Conservation (phyloP, 192 early-diverging fungal species). For the Jimgerdemannia lactiflua region DNA sequence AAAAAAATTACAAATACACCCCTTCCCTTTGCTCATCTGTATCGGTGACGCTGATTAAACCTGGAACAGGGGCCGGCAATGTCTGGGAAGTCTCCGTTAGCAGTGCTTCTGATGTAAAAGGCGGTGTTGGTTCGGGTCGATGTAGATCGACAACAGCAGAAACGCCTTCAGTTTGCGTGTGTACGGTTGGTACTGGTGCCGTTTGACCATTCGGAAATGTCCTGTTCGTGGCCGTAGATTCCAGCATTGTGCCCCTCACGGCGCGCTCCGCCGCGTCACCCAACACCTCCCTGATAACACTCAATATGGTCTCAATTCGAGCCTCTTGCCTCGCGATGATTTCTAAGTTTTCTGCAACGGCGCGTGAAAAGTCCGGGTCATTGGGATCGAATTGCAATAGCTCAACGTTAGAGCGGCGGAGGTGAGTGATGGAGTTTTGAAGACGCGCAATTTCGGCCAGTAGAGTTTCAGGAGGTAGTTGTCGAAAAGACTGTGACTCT, state of each 20-base stretch:
- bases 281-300: constrained; percentile 22
- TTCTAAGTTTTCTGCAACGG: constrained; percentile 31
- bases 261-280: constrained; percentile 18
- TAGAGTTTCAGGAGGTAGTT: constrained; percentile 25
- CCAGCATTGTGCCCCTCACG: neutral
- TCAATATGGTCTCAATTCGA: constrained; percentile 20
- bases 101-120: neutral
- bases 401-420: constrained; percentile 35
- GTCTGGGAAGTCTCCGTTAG: neutral
- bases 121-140: neutral
- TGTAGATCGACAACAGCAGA: neutral
- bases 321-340: constrained; percentile 28
- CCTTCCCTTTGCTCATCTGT: neutral
- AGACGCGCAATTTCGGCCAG: constrained; percentile 31
- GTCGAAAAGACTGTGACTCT: neutral
- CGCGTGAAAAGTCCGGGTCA: constrained; percentile 31
- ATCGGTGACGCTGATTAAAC: neutral
- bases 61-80: neutral
- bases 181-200: neutral
- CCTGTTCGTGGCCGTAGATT: neutral
- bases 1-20: neutral
- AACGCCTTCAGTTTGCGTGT: neutral
- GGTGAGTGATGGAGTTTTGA: constrained; percentile 38
- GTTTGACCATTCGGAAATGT: neutral
- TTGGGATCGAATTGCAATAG: constrained; percentile 35